A percentile compares a stretch with the other conserved stretches of the same genome.
These are phyloP conservation scores for Asclepias syriaca DNA, from an alignment of 257 asterid species.

Conservation along the genomic window DNA sequence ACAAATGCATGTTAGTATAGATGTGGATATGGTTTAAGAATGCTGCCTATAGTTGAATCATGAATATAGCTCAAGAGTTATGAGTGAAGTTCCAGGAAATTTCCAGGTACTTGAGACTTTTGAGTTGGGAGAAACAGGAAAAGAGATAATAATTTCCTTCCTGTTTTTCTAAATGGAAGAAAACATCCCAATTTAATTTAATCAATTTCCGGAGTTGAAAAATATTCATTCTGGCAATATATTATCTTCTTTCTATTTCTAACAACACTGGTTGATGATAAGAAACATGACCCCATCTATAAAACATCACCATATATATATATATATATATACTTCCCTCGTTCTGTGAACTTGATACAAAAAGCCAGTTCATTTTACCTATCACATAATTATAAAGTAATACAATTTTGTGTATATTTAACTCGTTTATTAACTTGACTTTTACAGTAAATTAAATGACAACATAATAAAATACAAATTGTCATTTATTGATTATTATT, in stretches of 20 bases:
- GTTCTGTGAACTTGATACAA: too few relatives aligned
- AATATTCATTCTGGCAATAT: not conserved
- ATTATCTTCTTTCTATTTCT: not conserved
- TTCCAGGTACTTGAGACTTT: not conserved
- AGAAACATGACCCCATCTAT: not conserved
- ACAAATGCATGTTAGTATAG: too few relatives aligned
- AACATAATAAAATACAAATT: too few relatives aligned
- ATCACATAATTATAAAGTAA: too few relatives aligned
- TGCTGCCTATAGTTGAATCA: too few relatives aligned
- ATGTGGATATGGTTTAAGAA: too few relatives aligned
- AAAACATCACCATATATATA: not conserved
- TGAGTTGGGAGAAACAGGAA: not conserved
- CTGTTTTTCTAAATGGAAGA: not conserved
- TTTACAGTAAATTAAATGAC: too few relatives aligned
- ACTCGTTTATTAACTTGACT: too few relatives aligned
- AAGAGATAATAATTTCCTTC: not conserved
- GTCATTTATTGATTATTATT: too few relatives aligned
- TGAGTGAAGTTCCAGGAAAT: not conserved
- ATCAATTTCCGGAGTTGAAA: not conserved
- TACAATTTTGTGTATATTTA: too few relatives aligned
- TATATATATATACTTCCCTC: too few relatives aligned
- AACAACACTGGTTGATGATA: not conserved
- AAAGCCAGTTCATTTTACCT: too few relatives aligned
- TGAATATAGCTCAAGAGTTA: not conserved
- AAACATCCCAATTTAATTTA: not conserved